Conservation (phyloP, 768 basidiomycete species). For the Tephrocybe sp. region DNA sequence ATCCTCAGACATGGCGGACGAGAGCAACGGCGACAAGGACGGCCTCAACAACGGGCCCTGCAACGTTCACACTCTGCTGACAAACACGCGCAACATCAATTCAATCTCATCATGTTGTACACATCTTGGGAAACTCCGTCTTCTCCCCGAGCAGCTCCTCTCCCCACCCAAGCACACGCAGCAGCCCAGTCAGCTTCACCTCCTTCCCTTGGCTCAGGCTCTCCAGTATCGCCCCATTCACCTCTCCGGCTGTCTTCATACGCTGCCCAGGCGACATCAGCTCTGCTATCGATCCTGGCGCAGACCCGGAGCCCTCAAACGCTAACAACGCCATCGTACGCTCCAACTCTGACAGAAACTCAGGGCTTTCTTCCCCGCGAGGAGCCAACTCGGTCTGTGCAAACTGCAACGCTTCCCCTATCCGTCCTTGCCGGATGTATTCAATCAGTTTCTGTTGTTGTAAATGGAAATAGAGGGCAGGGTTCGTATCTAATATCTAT, state of each 20-base stretch:
- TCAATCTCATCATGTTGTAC: neutral
- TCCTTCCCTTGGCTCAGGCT: conserved; percentile 90
- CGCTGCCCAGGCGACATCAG: conserved; percentile 84
- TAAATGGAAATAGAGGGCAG: conserved; percentile 89
- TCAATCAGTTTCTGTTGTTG: conserved; percentile 97
- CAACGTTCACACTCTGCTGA: conserved; percentile 12
- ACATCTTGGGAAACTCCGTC: conserved; percentile 77
- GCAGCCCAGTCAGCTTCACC: conserved; percentile 79
- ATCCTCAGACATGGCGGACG: conserved; percentile 60
- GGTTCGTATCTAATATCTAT: conserved; percentile 96
- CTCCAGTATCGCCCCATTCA: conserved; percentile 94
- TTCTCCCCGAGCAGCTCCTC: conserved; percentile 75
- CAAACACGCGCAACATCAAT: conserved; percentile 8
- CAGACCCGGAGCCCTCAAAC: conserved; percentile 62
- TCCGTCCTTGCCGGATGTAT: conserved; percentile 78
- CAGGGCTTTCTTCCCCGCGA: conserved; percentile 90
- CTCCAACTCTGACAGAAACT: conserved; percentile 90
- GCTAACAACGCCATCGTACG: conserved; percentile 92
- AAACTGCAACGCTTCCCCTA: conserved; percentile 81
- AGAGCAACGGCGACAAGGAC: conserved; percentile 1
- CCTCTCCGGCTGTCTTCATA: conserved; percentile 91
- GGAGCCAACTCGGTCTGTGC: conserved; percentile 94
- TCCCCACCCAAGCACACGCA: conserved; percentile 87
- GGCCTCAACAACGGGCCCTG: conserved; percentile 1
- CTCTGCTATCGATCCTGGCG: conserved; percentile 69